A percentile compares a stretch with the other conserved stretches of the same genome.
phyloP scores from a whole-genome alignment of 1,284 basidiomycete genomes.

The Sporisorium sorghi region DNA sequence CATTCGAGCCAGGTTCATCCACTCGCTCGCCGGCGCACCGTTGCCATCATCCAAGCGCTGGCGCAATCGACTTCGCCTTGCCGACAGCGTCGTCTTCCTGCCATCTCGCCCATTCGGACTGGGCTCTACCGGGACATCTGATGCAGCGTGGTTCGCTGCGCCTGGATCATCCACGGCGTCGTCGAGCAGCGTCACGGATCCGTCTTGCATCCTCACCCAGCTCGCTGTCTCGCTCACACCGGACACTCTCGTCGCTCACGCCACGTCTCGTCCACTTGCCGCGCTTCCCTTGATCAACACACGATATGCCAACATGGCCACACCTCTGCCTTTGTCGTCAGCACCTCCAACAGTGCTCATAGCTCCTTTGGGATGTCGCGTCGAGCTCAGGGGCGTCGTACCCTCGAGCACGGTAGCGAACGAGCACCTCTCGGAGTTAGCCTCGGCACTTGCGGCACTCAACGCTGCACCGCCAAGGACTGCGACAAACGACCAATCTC shows the following conservation, averaged over 20 bases:
- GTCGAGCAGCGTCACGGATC: conserved; percentile 1
- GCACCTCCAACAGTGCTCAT: conserved; percentile 13
- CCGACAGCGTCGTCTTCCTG: conserved; percentile 23
- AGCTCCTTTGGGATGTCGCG: conserved; percentile 19
- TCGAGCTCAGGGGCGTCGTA: conserved; percentile 13
- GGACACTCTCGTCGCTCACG: conserved; percentile 8
- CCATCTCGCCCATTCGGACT: not conserved
- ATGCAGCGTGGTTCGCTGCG: conserved; percentile 13
- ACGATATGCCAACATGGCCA: not conserved
- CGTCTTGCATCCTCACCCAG: conserved; percentile 10
- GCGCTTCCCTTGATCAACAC: conserved; percentile 21
- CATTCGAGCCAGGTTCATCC: conserved; percentile 11
- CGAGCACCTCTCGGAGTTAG: conserved; percentile 22
- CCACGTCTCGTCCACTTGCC: conserved; percentile 16
- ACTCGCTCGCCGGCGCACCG: not conserved
- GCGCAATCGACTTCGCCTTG: conserved; percentile 14
- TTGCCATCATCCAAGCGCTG: not conserved
- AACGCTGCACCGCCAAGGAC: not conserved
- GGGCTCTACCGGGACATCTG: not conserved
- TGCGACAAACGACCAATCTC: not conserved
- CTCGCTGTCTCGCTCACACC: conserved; percentile 9
- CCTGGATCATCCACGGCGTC: not conserved
- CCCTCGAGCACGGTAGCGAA: conserved; percentile 7
- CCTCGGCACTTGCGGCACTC: conserved; percentile 5
- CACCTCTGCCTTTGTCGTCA: not conserved